Base-by-base conservation (phyloP, 78 protist genomes). In the Tieghemostelium lacteum region DNA sequence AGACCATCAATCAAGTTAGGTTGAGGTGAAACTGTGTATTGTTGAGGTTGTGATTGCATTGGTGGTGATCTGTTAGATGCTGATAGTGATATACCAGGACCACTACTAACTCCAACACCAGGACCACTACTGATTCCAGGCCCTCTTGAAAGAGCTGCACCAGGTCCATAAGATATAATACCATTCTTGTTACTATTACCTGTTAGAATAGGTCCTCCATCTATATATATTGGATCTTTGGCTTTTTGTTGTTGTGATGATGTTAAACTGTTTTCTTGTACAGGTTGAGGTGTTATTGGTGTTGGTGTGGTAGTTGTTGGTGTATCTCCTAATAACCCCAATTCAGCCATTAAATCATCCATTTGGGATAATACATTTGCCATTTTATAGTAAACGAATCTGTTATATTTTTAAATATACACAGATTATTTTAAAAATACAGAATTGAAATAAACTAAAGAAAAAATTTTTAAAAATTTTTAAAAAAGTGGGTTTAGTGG, bases 281-380 rank as follows among this genome's bases (percentile, higher is more conserved):
- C 8, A 14, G 69, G 6, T 77, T 50, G 42, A n/a, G 60, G 24
- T 72, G 52, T 14, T 45, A 45, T 6, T 52, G 78, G 49, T n/a
- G 78, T 55, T 49, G 78, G 37, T 1, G 64, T 66, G 5, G 67
- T 17, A 5, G 70, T 12, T 20, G 12, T 26, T 28, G 57, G 37
- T 63, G 39, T 42, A 62, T 75, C 61, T 29, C 75, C 91, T 6
- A 70, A 20, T 29, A 83, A 55, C 26, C 91, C 91, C 17, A 83
- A 42, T 26, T 83, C 91, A 28, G 91, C 91, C 91, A 83, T 83
- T 54, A 83, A 60, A 60, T 83, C 91, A 83, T 83, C 91, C 91
- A 83, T 83, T 65, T 83, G 77, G 36, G 77, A 36, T 69, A 83
- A 60, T 28, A 83, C 91, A 80, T 58, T 80, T 50, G 77, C 42